Evolutionary conservation across 768 basidiomycete species (phyloP).

Genomic region (Boletus bicolor): DNA sequence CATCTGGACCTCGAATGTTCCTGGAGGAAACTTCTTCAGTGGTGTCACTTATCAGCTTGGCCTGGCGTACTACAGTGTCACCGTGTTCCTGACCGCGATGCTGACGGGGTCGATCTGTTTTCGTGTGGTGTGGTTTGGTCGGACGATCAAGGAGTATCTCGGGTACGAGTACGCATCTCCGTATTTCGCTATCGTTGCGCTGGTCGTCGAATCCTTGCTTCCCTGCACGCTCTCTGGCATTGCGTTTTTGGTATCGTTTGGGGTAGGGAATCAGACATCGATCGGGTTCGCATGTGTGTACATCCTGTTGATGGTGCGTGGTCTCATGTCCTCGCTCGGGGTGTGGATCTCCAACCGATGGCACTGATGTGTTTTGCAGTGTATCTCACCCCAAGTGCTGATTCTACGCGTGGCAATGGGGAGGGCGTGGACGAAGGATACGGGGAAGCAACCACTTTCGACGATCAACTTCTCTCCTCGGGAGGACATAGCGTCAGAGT

Average conservation of each 20-base stretch:
- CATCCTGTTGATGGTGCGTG: slow-evolving; percentile 7
- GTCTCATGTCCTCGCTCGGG: no score
- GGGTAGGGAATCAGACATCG: not conserved
- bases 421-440: not conserved
- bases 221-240: slow-evolving; percentile 15
- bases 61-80: no score
- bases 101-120: no score
- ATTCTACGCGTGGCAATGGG: slow-evolving; percentile 8
- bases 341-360: not conserved
- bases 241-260: slow-evolving; percentile 8
- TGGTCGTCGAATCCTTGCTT: slow-evolving; percentile 13
- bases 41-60: no score
- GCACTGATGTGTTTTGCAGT: not conserved
- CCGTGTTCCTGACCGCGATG: no score
- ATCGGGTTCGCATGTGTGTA: slow-evolving; percentile 7
- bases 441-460: not conserved
- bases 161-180: no score
- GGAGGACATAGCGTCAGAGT: no score
- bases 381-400: slow-evolving; percentile 16
- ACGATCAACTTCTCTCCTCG: not conserved
- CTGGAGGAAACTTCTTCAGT: no score
- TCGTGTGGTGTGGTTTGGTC: no score
- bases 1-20: no score
- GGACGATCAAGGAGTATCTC: no score
- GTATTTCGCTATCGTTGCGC: not conserved